Conservation (phyloP, 192 early-diverging fungal species). For the Pecoramyces ruminantium region DNA sequence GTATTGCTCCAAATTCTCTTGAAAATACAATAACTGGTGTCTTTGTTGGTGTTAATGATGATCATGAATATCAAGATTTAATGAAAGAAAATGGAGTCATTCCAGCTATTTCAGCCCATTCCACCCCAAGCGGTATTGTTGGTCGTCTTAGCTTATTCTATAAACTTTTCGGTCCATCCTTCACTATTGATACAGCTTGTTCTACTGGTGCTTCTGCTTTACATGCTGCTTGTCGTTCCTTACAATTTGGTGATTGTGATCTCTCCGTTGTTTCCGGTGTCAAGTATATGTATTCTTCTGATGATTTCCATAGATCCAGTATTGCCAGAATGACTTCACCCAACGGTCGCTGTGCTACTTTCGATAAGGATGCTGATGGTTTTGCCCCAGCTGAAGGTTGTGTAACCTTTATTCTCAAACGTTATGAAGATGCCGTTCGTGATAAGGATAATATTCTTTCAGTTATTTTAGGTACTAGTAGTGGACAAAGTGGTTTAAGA, state of each 20-base stretch:
- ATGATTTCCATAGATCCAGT: not conserved
- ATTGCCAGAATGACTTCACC: not conserved
- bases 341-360: not conserved
- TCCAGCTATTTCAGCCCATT: too few relatives aligned
- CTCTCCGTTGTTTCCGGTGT: not conserved
- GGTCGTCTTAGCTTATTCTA: too few relatives aligned
- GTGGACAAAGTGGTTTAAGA: not conserved
- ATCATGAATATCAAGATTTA: too few relatives aligned
- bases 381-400: not conserved
- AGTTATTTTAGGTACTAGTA: not conserved
- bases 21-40: not conserved
- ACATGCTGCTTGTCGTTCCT: not conserved
- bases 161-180: too few relatives aligned
- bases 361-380: not conserved
- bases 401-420: not conserved
- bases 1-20: not conserved
- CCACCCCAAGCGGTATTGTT: too few relatives aligned
- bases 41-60: not conserved
- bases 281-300: not conserved
- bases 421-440: not conserved
- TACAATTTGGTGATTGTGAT: not conserved
- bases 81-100: too few relatives aligned
- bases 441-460: not conserved
- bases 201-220: too few relatives aligned
- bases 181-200: too few relatives aligned